Conservation (phyloP, 108 stramenopile species). For the Cyclotella choctawhatcheeana region DNA sequence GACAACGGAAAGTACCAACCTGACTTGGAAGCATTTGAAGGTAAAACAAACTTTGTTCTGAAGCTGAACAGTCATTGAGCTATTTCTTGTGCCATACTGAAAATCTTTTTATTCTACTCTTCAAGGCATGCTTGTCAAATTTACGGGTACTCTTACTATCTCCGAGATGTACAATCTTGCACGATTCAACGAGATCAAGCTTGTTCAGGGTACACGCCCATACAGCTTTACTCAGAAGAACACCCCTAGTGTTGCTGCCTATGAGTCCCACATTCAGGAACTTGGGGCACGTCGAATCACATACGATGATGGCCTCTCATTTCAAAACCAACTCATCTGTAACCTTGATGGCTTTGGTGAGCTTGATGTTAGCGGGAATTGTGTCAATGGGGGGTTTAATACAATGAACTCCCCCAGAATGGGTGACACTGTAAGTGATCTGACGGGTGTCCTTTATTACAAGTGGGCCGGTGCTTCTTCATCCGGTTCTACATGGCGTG, state of each 20-base stretch:
- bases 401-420: constrained; percentile 26
- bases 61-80: too few relatives aligned
- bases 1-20: constrained; percentile 14
- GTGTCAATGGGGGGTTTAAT: constrained; percentile 6
- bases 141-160: constrained; percentile 23
- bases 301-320: constrained; percentile 36
- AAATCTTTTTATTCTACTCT: neutral
- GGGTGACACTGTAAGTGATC: constrained; percentile 35
- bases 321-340: constrained; percentile 3
- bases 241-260: constrained; percentile 21
- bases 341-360: constrained; percentile 31
- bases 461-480: constrained; percentile 19
- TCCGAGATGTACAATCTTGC: constrained; percentile 42
- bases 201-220: constrained; percentile 24
- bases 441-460: constrained; percentile 36
- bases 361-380: neutral
- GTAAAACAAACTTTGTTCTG: neutral
- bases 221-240: constrained; percentile 40
- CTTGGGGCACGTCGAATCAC: constrained; percentile 33
- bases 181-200: constrained; percentile 41
- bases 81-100: too few relatives aligned
- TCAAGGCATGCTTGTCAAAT: constrained; percentile 37
- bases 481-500: constrained; percentile 28
- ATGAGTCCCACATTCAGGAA: constrained; percentile 12
- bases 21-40: constrained; percentile 39